Evolutionary conservation across 108 stramenopile genomes (phyloP).

Genomic region (Fistulifera pelliculosa): DNA sequence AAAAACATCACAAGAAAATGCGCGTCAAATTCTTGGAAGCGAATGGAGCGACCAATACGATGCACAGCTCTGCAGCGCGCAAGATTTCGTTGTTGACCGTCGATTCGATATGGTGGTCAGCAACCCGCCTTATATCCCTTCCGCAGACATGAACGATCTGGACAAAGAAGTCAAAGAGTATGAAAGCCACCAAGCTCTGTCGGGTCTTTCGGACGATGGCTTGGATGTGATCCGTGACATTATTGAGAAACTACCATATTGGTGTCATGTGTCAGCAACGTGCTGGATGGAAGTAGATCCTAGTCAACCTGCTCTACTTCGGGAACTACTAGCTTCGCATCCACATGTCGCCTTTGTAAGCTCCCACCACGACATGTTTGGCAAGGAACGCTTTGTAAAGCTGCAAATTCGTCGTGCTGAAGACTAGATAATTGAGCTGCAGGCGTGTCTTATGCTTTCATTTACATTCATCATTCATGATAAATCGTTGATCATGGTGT

Average conservation of each 20-base stretch:
- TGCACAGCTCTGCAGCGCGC: conserved; percentile 34
- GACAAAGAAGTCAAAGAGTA: conserved; percentile 54
- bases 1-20: conserved; percentile 67
- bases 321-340: conserved; percentile 15
- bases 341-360: conserved; percentile 18
- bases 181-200: conserved; percentile 78
- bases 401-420: conserved; percentile 15
- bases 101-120: conserved; percentile 84
- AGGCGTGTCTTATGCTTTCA: no score
- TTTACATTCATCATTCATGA: no score
- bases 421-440: no score
- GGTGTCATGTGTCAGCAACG: conserved; percentile 26
- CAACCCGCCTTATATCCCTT: conserved; percentile 95
- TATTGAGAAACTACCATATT: conserved; percentile 42
- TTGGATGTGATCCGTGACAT: conserved; percentile 81
- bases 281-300: conserved; percentile 90
- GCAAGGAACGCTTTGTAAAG: conserved; percentile 69
- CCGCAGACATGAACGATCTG: conserved; percentile 56
- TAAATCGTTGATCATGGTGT: no score
- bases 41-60: conserved; percentile 1
- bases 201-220: conserved; percentile 73
- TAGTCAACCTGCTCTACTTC: conserved; percentile 55
- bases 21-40: conserved; percentile 30
- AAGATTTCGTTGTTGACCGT: conserved; percentile 27
- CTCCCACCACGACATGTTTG: conserved; percentile 48